Conservation (phyloP, 345 rosid genomes). For the Eucalyptus regnans region DNA sequence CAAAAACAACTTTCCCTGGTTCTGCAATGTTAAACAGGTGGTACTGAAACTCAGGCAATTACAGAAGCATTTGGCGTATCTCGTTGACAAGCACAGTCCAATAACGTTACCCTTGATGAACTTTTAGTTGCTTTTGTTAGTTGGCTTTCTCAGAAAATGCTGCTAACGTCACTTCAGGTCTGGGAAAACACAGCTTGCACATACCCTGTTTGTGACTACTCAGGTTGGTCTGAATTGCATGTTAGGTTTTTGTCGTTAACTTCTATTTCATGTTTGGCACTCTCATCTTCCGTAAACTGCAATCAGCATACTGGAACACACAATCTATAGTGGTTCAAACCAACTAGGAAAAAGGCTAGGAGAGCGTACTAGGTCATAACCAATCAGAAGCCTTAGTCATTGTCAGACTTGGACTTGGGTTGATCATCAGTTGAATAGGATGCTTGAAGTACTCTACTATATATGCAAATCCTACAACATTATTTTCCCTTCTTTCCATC, state of each 20-base stretch:
- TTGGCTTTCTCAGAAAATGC: neutral
- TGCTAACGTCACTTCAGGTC: constrained; percentile 32
- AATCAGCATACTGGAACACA: neutral
- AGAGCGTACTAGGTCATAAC: neutral
- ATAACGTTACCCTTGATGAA: neutral
- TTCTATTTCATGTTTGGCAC: neutral
- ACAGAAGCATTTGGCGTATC: neutral
- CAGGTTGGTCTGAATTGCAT: constrained; percentile 41
- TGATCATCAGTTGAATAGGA: neutral
- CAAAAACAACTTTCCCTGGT: too few relatives aligned
- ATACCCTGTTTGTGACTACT: constrained; percentile 81
- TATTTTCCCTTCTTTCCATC: too few relatives aligned
- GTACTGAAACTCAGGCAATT: neutral
- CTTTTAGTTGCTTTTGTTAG: neutral
- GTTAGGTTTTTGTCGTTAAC: neutral
- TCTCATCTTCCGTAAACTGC: neutral
- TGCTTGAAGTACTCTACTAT: neutral
- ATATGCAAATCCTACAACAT: neutral
- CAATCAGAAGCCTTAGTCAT: neutral
- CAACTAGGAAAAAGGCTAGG: too few relatives aligned
- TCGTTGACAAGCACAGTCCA: neutral
- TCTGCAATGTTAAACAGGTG: too few relatives aligned
- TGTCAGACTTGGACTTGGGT: neutral
- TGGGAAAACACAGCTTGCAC: constrained; percentile 93
- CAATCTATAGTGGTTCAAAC: neutral